Conservation (phyloP, 768 basidiomycete species). For the Galerina marginata region DNA sequence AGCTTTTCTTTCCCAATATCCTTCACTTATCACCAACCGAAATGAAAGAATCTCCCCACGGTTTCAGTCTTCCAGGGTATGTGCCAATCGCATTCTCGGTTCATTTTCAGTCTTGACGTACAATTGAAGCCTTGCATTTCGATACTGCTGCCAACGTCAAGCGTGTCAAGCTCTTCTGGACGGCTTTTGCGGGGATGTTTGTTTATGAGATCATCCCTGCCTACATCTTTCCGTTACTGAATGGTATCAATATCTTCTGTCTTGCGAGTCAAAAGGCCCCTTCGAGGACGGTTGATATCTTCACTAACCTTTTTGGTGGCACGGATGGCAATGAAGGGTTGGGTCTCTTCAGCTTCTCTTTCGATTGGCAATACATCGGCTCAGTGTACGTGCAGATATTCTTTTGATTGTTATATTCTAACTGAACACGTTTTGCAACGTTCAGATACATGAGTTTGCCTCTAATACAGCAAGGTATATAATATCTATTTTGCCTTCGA, state of each 20-base stretch:
- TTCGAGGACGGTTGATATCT: slow-evolving; percentile 46
- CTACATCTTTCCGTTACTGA: slow-evolving; percentile 68
- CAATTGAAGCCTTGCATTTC: slow-evolving; percentile 51
- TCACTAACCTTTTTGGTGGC: slow-evolving; percentile 73
- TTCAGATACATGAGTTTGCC: slow-evolving; percentile 56
- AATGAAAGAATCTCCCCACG: slow-evolving; percentile 53
- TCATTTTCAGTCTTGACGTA: not conserved
- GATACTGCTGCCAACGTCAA: slow-evolving; percentile 48
- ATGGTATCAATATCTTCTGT: slow-evolving; percentile 65
- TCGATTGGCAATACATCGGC: slow-evolving; percentile 73
- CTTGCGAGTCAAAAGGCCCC: slow-evolving; percentile 57
- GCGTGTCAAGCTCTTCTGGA: slow-evolving; percentile 59
- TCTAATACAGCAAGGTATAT: slow-evolving; percentile 57
- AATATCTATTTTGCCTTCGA: not conserved
- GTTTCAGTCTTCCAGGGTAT: slow-evolving; percentile 65
- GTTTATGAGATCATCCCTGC: slow-evolving; percentile 57
- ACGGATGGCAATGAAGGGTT: slow-evolving; percentile 70
- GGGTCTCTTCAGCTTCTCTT: slow-evolving; percentile 62
- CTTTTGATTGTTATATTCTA: not conserved
- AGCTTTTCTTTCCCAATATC: not conserved
- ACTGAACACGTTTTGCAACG: not conserved
- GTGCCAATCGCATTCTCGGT: not conserved
- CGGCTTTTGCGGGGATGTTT: slow-evolving; percentile 56
- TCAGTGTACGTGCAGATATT: slow-evolving; percentile 36
- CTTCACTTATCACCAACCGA: not conserved